These are phyloP conservation scores for Posidonia australis DNA, from an alignment of 106 monocot species.

Conservation along the genomic window DNA sequence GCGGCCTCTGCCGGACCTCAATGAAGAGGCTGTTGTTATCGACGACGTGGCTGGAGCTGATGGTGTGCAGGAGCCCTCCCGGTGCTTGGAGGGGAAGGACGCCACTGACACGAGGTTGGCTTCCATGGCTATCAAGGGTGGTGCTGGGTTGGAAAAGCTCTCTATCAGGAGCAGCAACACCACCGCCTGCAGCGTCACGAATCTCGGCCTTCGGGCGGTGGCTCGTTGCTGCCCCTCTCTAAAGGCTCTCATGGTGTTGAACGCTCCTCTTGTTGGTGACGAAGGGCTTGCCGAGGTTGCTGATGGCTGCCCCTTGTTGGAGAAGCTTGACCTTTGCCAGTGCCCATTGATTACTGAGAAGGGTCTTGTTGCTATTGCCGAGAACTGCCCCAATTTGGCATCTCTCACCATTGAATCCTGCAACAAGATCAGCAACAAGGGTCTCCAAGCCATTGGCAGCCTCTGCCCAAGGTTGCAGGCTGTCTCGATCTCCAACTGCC, in stretches of 20 bases:
- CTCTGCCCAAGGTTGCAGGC: slow-evolving; percentile 40
- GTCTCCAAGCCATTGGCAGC: slow-evolving; percentile 46
- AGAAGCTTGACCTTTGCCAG: slow-evolving; percentile 52
- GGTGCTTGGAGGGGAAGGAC: slow-evolving; percentile 48
- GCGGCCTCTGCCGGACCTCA: too few relatives aligned
- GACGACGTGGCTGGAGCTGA: too few relatives aligned
- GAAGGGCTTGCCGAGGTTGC: slow-evolving; percentile 55
- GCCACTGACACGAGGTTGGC: slow-evolving; percentile 64
- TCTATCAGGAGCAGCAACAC: slow-evolving; percentile 35
- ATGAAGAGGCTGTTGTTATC: too few relatives aligned
- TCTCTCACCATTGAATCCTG: slow-evolving; percentile 52
- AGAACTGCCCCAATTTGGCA: slow-evolving; percentile 54
- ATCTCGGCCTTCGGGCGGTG: slow-evolving; percentile 44
- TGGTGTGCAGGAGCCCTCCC: not conserved
- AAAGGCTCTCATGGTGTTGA: slow-evolving; percentile 38
- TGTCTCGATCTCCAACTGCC: slow-evolving; percentile 51
- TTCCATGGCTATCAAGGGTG: slow-evolving; percentile 34
- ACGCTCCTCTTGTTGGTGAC: slow-evolving; percentile 43
- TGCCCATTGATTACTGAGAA: slow-evolving; percentile 66
- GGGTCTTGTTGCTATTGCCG: slow-evolving; percentile 53
- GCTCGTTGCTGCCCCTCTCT: slow-evolving; percentile 49
- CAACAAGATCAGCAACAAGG: slow-evolving; percentile 36
- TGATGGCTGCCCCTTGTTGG: slow-evolving; percentile 54
- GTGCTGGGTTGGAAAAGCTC: slow-evolving; percentile 39
- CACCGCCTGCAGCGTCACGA: slow-evolving; percentile 34